Conservation (phyloP, 2,329 filamentous ascomycete genomes). For the Pyrenochaeta sp. region DNA sequence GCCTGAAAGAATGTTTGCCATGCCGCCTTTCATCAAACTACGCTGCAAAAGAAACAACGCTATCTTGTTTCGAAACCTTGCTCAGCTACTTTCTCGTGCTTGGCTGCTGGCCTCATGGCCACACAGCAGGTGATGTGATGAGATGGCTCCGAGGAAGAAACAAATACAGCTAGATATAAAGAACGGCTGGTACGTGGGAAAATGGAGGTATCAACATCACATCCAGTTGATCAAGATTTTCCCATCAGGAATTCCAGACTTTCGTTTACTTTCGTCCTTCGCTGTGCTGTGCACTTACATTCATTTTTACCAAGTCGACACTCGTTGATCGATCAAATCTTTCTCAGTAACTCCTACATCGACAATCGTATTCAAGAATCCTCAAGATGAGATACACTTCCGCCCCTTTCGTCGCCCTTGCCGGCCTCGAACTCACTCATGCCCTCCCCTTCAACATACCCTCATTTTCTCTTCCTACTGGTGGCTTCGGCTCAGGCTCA, state of each 20-base stretch:
- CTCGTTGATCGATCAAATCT: neutral
- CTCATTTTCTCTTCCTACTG: constrained; percentile 18
- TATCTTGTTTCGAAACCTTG: constrained; percentile 17
- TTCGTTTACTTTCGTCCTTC: constrained; percentile 14
- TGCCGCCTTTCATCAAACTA: neutral
- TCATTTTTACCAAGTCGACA: constrained; percentile 9
- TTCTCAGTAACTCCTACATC: neutral
- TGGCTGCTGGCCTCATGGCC: neutral
- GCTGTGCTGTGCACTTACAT: constrained; percentile 31
- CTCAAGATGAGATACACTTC: constrained; percentile 38
- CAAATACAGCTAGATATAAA: neutral
- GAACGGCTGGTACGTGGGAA: neutral
- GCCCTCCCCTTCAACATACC: constrained; percentile 26
- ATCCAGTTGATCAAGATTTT: neutral
- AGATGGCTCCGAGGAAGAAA: neutral
- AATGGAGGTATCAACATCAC: neutral
- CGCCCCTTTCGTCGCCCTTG: constrained; percentile 25
- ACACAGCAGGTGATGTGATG: neutral
- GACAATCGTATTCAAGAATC: neutral
- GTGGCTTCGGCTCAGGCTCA: constrained; percentile 3
- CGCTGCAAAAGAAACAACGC: constrained; percentile 12
- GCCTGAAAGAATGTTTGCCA: neutral
- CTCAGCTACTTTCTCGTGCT: neutral
- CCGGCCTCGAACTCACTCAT: constrained; percentile 27
- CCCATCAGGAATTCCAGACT: constrained; percentile 2